phyloP scores from a whole-genome alignment of 768 basidiomycete species.

The Macrocybe gigantea region DNA sequence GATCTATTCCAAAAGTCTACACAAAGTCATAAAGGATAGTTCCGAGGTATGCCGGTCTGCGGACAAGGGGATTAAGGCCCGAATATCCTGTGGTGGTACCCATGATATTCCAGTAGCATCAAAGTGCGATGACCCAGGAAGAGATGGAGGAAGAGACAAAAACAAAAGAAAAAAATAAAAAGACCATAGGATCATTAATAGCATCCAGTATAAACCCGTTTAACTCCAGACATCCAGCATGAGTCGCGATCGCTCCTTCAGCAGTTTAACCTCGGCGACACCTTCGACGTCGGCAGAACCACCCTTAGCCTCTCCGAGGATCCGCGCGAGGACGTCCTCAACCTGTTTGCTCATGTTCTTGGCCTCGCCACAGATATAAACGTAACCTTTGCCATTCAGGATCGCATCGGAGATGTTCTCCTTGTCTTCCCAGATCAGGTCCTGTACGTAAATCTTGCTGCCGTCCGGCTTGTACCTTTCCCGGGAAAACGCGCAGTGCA shows the following conservation, averaged over 20 bases:
- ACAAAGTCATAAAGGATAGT: neutral
- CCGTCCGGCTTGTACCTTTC: constrained; percentile 87
- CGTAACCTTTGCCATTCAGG: constrained; percentile 91
- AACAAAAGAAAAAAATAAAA: constrained; percentile 5
- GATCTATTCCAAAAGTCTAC: constrained; percentile 2
- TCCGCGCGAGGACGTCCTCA: constrained; percentile 78
- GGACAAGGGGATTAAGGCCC: neutral
- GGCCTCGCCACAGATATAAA: constrained; percentile 96
- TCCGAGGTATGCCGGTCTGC: neutral
- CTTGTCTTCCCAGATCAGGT: constrained; percentile 85
- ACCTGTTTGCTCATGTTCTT: constrained; percentile 96
- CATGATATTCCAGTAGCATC: too few species aligned
- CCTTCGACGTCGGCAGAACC: constrained; percentile 86
- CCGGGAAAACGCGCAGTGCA: constrained; percentile 89
- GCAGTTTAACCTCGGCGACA: constrained; percentile 82
- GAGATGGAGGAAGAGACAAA: constrained; percentile 1
- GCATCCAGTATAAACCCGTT: constrained; percentile 12
- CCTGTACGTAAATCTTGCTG: constrained; percentile 98
- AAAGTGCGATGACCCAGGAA: neutral
- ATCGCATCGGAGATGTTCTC: constrained; percentile 83
- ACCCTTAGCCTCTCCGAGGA: constrained; percentile 92
- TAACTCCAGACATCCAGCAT: constrained; percentile 90
- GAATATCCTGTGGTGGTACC: constrained; percentile 1
- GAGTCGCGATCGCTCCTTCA: constrained; percentile 90
- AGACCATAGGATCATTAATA: constrained; percentile 3